phyloP scores from a whole-genome alignment of 1,284 basidiomycete species.

The Coniophora puteana region DNA sequence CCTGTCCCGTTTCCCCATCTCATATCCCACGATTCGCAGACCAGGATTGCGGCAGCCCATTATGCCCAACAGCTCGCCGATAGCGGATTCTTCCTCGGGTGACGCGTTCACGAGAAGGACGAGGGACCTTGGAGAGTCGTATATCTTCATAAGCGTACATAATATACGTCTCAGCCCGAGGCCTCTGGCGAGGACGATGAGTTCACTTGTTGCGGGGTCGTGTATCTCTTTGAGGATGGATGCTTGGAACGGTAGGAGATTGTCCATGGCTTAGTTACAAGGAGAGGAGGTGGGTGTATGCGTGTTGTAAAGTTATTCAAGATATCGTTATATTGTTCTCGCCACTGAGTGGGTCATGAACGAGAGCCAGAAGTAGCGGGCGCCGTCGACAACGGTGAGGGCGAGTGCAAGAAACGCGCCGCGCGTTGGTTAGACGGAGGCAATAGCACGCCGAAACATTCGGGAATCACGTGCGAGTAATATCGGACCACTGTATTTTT shows the following conservation, averaged over 20 bases:
- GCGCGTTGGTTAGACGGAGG: too few relatives aligned
- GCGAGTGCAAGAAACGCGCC: too few relatives aligned
- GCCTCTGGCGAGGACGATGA: slow-evolving; percentile 84
- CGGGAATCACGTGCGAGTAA: too few relatives aligned
- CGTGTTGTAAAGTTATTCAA: background rate
- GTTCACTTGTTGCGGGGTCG: slow-evolving; percentile 78
- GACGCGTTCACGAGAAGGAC: slow-evolving; percentile 88
- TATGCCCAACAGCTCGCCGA: slow-evolving; percentile 90
- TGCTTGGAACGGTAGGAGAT: slow-evolving; percentile 62
- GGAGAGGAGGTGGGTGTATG: background rate
- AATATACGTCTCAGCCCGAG: slow-evolving; percentile 80
- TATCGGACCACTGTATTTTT: too few relatives aligned
- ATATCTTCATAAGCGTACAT: slow-evolving; percentile 88
- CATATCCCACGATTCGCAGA: slow-evolving; percentile 80
- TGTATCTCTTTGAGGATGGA: slow-evolving; percentile 62
- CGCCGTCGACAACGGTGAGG: too few relatives aligned
- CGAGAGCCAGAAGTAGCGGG: too few relatives aligned
- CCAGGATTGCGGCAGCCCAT: slow-evolving; percentile 90
- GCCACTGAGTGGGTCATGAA: too few relatives aligned
- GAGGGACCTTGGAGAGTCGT: slow-evolving; percentile 83
- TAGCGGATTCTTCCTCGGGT: slow-evolving; percentile 84
- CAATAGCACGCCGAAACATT: too few relatives aligned
- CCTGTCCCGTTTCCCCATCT: slow-evolving; percentile 81
- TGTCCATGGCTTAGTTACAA: slow-evolving; percentile 34
- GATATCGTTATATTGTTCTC: background rate